Evolutionary conservation across 1,139 yeast species (phyloP), one percentile per base, ranked within the genome.

Genomic region (Yamadazyma aaseri): DNA sequence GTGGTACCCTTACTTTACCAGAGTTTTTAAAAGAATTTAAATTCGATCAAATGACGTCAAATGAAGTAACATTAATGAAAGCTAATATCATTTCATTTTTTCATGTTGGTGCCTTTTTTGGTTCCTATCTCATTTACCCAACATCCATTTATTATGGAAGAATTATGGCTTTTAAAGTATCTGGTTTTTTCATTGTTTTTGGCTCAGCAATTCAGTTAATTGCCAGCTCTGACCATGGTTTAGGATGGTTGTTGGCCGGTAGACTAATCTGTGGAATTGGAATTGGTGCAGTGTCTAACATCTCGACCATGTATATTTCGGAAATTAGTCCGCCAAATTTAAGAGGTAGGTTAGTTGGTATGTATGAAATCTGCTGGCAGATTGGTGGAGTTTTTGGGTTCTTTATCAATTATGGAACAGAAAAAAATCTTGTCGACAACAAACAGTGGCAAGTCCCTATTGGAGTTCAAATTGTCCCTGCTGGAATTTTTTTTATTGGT

Each of bases 331-430:
- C 63, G 5, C 48, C 60, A 4, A 38, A 49, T 7, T 53, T 58
- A 14, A 41, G 64, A 40, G 65, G 65, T n/a, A 50, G 59, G 34
- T 56, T 74, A 28, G 73, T 73, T 17, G 74, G 74, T 4, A 49
- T 65, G 38, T 69, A 71, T 57, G 79, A 73, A 47, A 58, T 71
- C 36, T 63, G 73, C 15, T 70, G 76, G 59, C 70, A 70, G 38
- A 55, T 71, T 35, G 78, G 78, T 39, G 73, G 66, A 22, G 53
- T 69, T 37, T 60, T 64, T 31, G 73, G 70, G 39, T 39, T 65
- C 49, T 48, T 76, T 74, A 56, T 58, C 32, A 53, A 55, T 29
- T 66, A 57, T 43, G 77, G 76, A 35, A 58, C 58, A 4, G 41
- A 51, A 20, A 59, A 52, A 33, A 36, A 42, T 29, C 14, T 38